Evolutionary conservation across 371 early-diverging fungal genomes (phyloP).

Genomic region (Actinomucor elegans): DNA sequence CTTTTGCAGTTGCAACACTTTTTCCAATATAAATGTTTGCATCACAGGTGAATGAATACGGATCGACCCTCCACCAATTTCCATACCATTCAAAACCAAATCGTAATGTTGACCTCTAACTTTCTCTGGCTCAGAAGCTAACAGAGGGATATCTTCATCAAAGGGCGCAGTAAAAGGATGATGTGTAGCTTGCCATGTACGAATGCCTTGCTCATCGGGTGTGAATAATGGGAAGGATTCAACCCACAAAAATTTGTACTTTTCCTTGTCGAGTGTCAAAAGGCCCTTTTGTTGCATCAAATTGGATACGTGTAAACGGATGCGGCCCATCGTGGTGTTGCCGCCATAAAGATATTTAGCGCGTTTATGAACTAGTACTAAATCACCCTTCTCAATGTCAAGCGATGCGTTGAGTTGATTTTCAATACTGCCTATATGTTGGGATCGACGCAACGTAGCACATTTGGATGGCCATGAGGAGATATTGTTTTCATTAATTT

Average conservation of each 20-base stretch:
- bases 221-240: constrained; percentile 90
- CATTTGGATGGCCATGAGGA: constrained; percentile 56
- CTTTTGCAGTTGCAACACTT: constrained; percentile 58
- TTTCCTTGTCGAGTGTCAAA: constrained; percentile 43
- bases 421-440: constrained; percentile 17
- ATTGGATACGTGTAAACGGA: constrained; percentile 62
- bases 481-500: constrained; percentile 57
- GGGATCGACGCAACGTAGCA: constrained; percentile 28
- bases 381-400: constrained; percentile 56
- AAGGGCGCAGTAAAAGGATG: constrained; percentile 93
- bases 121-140: constrained; percentile 63
- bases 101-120: constrained; percentile 89
- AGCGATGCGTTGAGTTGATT: constrained; percentile 29
- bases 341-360: constrained; percentile 62
- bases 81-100: constrained; percentile 88
- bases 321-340: constrained; percentile 76
- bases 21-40: constrained; percentile 74
- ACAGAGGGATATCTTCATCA: constrained; percentile 61
- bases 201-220: constrained; percentile 53
- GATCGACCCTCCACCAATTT: constrained; percentile 92
- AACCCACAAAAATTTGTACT: constrained; percentile 82
- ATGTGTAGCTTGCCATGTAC: constrained; percentile 72
- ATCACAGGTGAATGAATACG: constrained; percentile 82
- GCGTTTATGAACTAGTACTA: constrained; percentile 62
- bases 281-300: constrained; percentile 59